Base-by-base conservation (phyloP, 257 asterid genomes). In the Leptodermis oblonga region DNA sequence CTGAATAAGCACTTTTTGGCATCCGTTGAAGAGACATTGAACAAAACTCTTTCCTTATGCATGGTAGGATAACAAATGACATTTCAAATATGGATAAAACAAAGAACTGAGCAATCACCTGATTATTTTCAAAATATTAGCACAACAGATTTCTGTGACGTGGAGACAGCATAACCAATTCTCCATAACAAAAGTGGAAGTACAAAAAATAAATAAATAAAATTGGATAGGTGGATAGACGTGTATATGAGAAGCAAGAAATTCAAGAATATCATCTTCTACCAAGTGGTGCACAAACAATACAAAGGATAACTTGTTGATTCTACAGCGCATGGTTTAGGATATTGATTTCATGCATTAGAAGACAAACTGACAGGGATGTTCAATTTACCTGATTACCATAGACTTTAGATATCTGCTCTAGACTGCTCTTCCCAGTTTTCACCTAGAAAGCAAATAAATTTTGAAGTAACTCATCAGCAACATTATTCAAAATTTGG, bases 351-450 rank as follows among this genome's bases (percentile, higher is more conserved):
- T 28, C 41, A 18, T 28, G 31, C 58, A 45, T 17, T 26, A 30
- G 26, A 51, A 65, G 31, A 45, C 39, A 18, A 18, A 30, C 3
- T 65, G 14, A 17, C 9, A n/a, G 20, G 70, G 28, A 49, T n/a
- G 37, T 15, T 18, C 25, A 68, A 23, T 63, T 26, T 58, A 88
- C 98, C 87, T 93, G 99, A 82, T 93, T 93, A 56, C 99, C 99
- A 79, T 90, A 93, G 67, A 93, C 95, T 84, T 87, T 77, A 23
- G 97, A 90, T 66, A 93, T 93, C 78, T 88, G 95, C 86, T 93
- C 98, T 65, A 93, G 80, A 74, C 98, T 90, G 83, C 87, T 93
- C 79, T 86, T 90, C 74, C 97, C 98, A 64, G 94, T 77, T 87
- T 88, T 90, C 51, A 86, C 97, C 98, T 90, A 31, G 65, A 76